Base-by-base conservation (phyloP, 495 filamentous ascomycete genomes). In the Neohortaea acidophila region DNA sequence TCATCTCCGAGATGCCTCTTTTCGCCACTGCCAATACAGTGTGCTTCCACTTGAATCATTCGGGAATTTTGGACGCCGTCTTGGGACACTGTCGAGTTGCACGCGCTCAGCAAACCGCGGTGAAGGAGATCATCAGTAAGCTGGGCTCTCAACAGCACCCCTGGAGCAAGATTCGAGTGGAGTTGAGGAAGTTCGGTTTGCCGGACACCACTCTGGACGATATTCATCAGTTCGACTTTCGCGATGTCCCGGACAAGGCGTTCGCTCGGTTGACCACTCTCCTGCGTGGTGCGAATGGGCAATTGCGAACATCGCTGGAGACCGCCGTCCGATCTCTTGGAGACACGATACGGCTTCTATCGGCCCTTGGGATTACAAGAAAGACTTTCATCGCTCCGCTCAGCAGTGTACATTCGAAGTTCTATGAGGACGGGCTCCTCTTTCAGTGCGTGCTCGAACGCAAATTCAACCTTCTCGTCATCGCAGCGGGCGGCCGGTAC, bases 11-110 rank as follows among this genome's bases (percentile, higher is more conserved):
- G 5, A 87, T 94, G 47, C 5, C 75, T 73, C 28, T 63, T 85
- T 21, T 64, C 70, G 3, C 67, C 73, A 8, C 66, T 65, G 17
- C 72, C 71, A 17, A 84, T 10, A 33, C 24, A 15, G 20, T 94
- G 69, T 93, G 85, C 55, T 94, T 93, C 55, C 75, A 94, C 48
- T 60, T 97, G 32, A 91, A 92, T 37, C 89, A 97, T 55, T 82
- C 83, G 0, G 75, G 82, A 51, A 63, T 97, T 12, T 62, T 97
- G 15, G 71, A 83, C 30, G 58, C 81, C 15, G 79, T 96, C 33
- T 79, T 97, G 59, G 83, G 91, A 18, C 85, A 79, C 45, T 94
- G 85, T 45, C 68, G 80, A 31, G 79, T 97, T 17, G 75, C 75
- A 19, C 45, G 65, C 22, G 63, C 71, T 4, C 75, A 81, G 31